Percentiles rank a stretch among this genome's conserved stretches.
These are phyloP conservation scores for Fusarium tuaranense DNA, from an alignment of 2,329 filamentous ascomycete species.

Conservation along the genomic window DNA sequence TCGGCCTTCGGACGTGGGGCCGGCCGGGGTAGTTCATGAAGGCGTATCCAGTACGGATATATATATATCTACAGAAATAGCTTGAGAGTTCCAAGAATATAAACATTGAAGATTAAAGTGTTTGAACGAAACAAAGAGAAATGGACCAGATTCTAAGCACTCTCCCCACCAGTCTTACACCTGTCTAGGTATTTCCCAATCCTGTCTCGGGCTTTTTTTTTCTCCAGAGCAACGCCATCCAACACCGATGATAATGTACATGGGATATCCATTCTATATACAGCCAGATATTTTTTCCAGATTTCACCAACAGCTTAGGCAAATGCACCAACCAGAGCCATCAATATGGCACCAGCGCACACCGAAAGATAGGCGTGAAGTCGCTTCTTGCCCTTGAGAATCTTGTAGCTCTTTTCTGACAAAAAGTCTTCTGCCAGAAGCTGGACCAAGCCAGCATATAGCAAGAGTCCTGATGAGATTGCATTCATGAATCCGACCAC, in stretches of 20 bases:
- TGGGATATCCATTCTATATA: slow-evolving; percentile 30
- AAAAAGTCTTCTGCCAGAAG: slow-evolving; percentile 87
- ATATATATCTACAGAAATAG: background rate
- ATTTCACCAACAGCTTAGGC: slow-evolving; percentile 57
- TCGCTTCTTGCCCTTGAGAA: slow-evolving; percentile 71
- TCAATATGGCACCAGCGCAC: slow-evolving; percentile 72
- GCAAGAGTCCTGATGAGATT: slow-evolving; percentile 81
- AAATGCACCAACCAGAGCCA: slow-evolving; percentile 80
- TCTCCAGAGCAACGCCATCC: slow-evolving; percentile 16
- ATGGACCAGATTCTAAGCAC: background rate
- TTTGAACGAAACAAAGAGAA: background rate
- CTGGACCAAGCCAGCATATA: slow-evolving; percentile 88
- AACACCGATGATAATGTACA: slow-evolving; percentile 13
- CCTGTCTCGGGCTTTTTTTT: background rate
- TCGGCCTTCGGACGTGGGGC: slow-evolving; percentile 35
- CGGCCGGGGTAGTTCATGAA: slow-evolving; percentile 12
- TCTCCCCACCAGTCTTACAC: background rate
- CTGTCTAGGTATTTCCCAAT: slow-evolving; percentile 11
- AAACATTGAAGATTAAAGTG: background rate
- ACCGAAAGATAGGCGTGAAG: slow-evolving; percentile 74
- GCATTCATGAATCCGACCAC: slow-evolving; percentile 92
- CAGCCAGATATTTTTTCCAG: slow-evolving; percentile 6
- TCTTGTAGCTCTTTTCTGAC: slow-evolving; percentile 78
- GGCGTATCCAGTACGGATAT: background rate
- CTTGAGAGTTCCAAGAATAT: background rate